A percentile compares a stretch with the other conserved stretches of the same genome.
Evolutionary conservation across 345 rosid species (phyloP).

Genomic region (Cardamine occulta): DNA sequence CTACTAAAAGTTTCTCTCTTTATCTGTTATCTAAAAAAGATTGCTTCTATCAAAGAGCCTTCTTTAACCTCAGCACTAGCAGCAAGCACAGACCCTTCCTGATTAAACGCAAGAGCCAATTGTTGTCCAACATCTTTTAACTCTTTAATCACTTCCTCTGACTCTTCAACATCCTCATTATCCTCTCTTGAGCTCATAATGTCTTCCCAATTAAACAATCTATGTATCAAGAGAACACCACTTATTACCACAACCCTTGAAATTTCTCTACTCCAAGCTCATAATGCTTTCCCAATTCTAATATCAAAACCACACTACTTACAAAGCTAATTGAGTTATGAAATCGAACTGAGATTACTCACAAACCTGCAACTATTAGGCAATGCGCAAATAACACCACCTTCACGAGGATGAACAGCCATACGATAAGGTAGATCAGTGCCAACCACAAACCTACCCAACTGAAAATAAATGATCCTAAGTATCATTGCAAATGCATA

Average conservation of each 20-base stretch:
- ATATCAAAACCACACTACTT: neutral
- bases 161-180: slow-evolving; percentile 51
- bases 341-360: neutral
- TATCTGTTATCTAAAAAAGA: neutral
- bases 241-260: too few species aligned
- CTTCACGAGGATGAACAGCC: slow-evolving; percentile 79
- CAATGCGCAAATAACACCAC: slow-evolving; percentile 72
- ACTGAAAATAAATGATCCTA: slow-evolving; percentile 43
- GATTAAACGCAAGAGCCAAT: slow-evolving; percentile 69
- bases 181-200: slow-evolving; percentile 47
- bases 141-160: slow-evolving; percentile 59
- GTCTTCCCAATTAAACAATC: slow-evolving; percentile 75
- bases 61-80: slow-evolving; percentile 79
- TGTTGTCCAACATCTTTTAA: slow-evolving; percentile 75
- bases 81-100: slow-evolving; percentile 69
- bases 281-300: neutral
- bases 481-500: neutral
- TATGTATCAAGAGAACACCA: slow-evolving; percentile 36
- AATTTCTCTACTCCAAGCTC: neutral
- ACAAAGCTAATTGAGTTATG: too few species aligned
- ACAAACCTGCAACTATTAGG: slow-evolving; percentile 71
- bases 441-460: slow-evolving; percentile 54
- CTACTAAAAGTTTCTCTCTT: neutral
- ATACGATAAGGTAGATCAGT: slow-evolving; percentile 83
- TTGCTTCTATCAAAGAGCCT: too few species aligned